Base-by-base conservation (phyloP, 2,329 filamentous ascomycete genomes). In the Neopestalotiopsis sp. region DNA sequence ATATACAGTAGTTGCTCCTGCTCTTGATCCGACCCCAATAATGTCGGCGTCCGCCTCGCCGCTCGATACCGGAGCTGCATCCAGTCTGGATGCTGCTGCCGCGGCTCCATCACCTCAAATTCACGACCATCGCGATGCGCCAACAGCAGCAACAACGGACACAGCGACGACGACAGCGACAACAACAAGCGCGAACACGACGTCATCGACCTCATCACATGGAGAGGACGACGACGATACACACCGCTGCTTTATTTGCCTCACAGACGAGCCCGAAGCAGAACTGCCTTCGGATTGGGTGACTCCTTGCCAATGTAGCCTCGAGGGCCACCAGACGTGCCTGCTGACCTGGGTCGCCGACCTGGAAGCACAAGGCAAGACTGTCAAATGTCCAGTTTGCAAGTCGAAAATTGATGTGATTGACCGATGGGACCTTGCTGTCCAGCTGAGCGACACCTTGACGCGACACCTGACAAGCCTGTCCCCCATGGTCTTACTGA, bases 261-360 rank as follows among this genome's bases (percentile, higher is more conserved):
- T 90, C 38, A 84, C 83, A 71, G 89, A 89, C 64, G 83, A 89
- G 71, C 82, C 82, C 32, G 84, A 89, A 52, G 80, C 78, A 10
- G 79, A 82, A 24, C 76, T 84, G 9, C 84, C 86, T 4, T 78
- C 81, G 60, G 80, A 83, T 67, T 99, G 96, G 95, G 90, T 94
- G 59, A 93, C 92, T 67, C 95, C 96, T 1, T 99, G 96, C 78
- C 92, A 92, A 0, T 99, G 96, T 81, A 94, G 93, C 13, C 86
- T 99, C 52, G 93, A 93, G 68, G 96, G 95, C 1, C 96, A 99
- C 78, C 94, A 98, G 70, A 97, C 95, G 78, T 79, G 77, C 58
- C 86, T 98, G 72, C 85, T 98, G 52, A 92, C 94, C 75, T 99
- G 95, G 95, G 92, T 98, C 20, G 92, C 93, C n/a, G 94, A 97